A percentile compares a stretch with the other conserved stretches of the same genome.
Conservation (phyloP, 1,284 basidiomycete genomes). For the Tilletiopsis washingtonensis region DNA sequence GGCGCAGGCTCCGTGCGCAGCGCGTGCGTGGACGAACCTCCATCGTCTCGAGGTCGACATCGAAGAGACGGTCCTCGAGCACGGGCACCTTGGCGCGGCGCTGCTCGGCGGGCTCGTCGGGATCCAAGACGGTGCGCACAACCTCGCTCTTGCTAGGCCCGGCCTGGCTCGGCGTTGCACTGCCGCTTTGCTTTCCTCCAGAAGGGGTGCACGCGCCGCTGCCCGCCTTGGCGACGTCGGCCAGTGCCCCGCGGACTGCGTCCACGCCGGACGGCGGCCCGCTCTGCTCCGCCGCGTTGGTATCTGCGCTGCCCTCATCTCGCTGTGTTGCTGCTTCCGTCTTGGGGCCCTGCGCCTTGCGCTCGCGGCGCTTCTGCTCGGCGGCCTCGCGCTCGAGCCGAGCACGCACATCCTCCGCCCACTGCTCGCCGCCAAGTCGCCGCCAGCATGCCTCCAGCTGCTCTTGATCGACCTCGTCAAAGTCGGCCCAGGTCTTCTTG, state of each 20-base stretch:
- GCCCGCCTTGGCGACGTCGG: neutral
- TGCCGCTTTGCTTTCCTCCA: too few relatives aligned
- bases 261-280: neutral
- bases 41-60: constrained; percentile 41
- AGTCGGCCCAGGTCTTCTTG: neutral
- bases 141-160: neutral
- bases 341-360: neutral
- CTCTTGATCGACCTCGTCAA: neutral
- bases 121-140: constrained; percentile 14
- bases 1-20: neutral
- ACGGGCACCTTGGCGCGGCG: constrained; percentile 30
- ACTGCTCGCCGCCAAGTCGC: neutral
- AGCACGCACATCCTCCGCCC: too few relatives aligned
- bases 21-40: neutral
- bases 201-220: too few relatives aligned
- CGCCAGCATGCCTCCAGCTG: neutral
- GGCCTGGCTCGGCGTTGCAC: too few relatives aligned
- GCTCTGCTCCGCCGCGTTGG: neutral
- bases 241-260: neutral
- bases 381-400: too few relatives aligned
- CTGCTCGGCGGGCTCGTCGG: constrained; percentile 28
- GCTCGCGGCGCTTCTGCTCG: neutral
- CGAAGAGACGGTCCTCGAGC: constrained; percentile 43
- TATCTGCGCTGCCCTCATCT: neutral
- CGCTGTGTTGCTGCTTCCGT: too few relatives aligned